These are phyloP conservation scores for Capsella bursapastoris DNA, from an alignment of 345 rosid genomes.

Conservation along the genomic window DNA sequence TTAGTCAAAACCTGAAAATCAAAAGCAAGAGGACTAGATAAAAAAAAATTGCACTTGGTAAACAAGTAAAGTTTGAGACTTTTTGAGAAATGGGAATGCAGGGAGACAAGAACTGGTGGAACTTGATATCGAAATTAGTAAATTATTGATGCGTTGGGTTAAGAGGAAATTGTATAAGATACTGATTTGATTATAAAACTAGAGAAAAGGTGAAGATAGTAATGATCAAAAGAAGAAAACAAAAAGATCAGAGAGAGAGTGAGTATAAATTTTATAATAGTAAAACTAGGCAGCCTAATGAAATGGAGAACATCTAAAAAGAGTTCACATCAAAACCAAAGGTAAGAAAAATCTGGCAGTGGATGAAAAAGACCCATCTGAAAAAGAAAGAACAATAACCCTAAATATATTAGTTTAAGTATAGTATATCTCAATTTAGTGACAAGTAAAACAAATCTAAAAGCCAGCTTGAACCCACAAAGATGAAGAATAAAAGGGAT, in stretches of 20 bases:
- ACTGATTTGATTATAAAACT: slow-evolving; percentile 12
- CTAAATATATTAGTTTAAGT: neutral
- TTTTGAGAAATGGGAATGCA: slow-evolving; percentile 36
- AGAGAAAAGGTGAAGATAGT: slow-evolving; percentile 20
- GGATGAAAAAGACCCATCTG: slow-evolving; percentile 42
- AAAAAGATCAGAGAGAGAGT: neutral
- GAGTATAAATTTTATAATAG: neutral
- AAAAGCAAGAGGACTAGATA: neutral
- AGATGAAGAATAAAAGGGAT: slow-evolving; percentile 17
- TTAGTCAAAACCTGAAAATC: slow-evolving; percentile 82
- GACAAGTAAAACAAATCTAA: slow-evolving; percentile 43
- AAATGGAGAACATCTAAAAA: slow-evolving; percentile 25
- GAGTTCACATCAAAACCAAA: slow-evolving; percentile 17
- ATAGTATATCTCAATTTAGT: slow-evolving; percentile 3
- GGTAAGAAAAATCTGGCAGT: neutral
- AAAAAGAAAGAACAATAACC: slow-evolving; percentile 34
- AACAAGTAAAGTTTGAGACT: slow-evolving; percentile 16
- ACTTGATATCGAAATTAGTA: slow-evolving; percentile 34
- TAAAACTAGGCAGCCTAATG: slow-evolving; percentile 17
- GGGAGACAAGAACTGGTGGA: slow-evolving; percentile 42
- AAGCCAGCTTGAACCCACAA: slow-evolving; percentile 48
- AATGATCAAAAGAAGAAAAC: slow-evolving; percentile 26
- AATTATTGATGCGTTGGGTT: slow-evolving; percentile 10
- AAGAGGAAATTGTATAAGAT: slow-evolving; percentile 26
- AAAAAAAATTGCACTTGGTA: neutral